Conservation (phyloP, 225 moss, liverwort and hornwort genomes). For the Bryum argenteum region DNA sequence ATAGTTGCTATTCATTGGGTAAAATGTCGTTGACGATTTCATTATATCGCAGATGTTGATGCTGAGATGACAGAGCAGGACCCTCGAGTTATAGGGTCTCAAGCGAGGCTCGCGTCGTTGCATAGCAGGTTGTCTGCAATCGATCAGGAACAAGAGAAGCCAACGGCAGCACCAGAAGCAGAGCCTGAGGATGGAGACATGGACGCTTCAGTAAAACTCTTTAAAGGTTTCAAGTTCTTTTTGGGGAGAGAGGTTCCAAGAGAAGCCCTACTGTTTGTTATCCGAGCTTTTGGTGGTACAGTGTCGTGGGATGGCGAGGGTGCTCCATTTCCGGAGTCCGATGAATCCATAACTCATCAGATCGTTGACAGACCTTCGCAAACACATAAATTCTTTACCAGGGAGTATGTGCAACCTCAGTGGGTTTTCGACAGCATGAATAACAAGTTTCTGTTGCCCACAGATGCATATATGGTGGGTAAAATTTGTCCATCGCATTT, state of each 20-base stretch:
- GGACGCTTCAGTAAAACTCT: conserved; percentile 47
- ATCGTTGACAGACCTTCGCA: conserved; percentile 88
- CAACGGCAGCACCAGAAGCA: conserved; percentile 35
- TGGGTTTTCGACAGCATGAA: conserved; percentile 91
- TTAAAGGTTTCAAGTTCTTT: conserved; percentile 70
- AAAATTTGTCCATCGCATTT: conserved; percentile 86
- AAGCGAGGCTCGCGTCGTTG: conserved; percentile 59
- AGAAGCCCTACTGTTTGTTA: conserved; percentile 78
- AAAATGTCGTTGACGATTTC: not conserved
- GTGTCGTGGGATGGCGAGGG: conserved; percentile 93
- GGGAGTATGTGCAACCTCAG: conserved; percentile 95
- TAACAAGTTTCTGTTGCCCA: conserved; percentile 61
- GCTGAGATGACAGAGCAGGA: conserved; percentile 50
- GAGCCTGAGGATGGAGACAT: conserved; percentile 52
- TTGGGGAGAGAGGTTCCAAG: conserved; percentile 86
- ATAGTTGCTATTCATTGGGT: not conserved
- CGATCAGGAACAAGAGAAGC: conserved; percentile 44
- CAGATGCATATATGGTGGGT: conserved; percentile 69
- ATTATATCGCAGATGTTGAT: conserved; percentile 24
- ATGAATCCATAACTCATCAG: conserved; percentile 83
- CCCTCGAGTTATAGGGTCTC: conserved; percentile 47
- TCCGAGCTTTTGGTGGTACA: conserved; percentile 72
- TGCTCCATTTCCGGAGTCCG: conserved; percentile 71
- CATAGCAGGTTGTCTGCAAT: conserved; percentile 59
- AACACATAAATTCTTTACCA: conserved; percentile 65